Base-by-base conservation (phyloP, 371 early-diverging fungal genomes). In the Mucor circinelloides region DNA sequence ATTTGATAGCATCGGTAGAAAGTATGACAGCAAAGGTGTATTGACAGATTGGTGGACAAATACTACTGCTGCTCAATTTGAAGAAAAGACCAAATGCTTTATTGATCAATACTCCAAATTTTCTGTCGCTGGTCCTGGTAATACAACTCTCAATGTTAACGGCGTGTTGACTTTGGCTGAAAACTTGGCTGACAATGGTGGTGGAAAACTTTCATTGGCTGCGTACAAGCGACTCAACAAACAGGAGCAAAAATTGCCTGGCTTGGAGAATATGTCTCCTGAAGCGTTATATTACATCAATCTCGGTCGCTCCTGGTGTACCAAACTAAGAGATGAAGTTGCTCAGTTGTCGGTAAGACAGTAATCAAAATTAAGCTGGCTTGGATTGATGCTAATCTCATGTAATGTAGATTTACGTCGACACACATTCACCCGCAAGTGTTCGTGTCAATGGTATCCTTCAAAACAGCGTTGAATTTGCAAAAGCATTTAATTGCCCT, bases 171-270 rank as follows among this genome's bases (percentile, higher is more conserved):
- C 91, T 0, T 71, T 91, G n/a, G 85, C 84, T 25, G 92, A 92
- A 72, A 93, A 91, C 66, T 67, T 94, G 34, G 92, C 94, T 7
- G 94, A 94, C 68, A 90, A 90, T 66, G 93, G 91, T 15, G 94
- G 93, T 2, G 7, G 86, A 40, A 65, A 69, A 12, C 71, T 73
- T 31, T 64, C 85, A 0, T 85, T 73, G 55, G 28, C 70, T 23
- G 75, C 85, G 15, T 84, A 79, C 74, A 62, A 61, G 28, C 52
- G 42, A 6, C 69, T 46, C 15, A 25, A n/a, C 17, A 28, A 28
- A 9, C 25, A 23, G 9, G 60, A 42, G 17, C 58, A 61, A 15
- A 9, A 44, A 9, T 56, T 74, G 10, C 71, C 71, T 15, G 74
- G 74, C 7, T 54, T 74, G 28, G 64, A 74, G 9, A 12, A 72